Evolutionary conservation across 1,139 yeast genomes (phyloP), one percentile per base, ranked within the genome.

Genomic region (Scheffersomyces cryptocercus): DNA sequence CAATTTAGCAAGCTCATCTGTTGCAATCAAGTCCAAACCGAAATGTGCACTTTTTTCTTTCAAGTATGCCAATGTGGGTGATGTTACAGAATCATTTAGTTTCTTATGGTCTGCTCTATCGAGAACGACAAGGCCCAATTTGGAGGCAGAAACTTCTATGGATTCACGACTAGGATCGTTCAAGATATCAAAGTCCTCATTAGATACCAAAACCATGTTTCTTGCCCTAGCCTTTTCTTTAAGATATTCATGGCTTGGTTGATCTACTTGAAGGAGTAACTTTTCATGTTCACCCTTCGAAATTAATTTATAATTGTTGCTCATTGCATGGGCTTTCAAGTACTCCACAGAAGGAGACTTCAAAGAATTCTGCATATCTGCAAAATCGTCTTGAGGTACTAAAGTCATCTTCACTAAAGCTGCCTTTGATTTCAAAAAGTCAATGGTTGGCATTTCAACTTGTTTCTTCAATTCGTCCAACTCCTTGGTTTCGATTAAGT

Each of bases 1-100:
- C 37, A 45, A 32, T 10, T 35, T 14, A 4, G 28, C 35, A 16
- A 47, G 37, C 5, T 65, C 68, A 1, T 46, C 48, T 15, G 49
- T 45, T 5, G 64, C 46, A 4, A 68, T 52, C 29, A 67, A 38
- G 3, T 28, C 40, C 20, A 47, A 42, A 3, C 54, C 59, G 4
- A 45, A 38, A 4, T 28, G 11, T 10, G 39, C 45, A 1, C 67
- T 56, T 37, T 62, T 65, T 11, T 51, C 49, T 11, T 47, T 39
- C 42, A 70, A 52, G 47, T 60, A 60, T 2, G 60, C 64, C 12
- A 56, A 26, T 3, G 56, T 35, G 5, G 77, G 76, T 2, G 50
- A 29, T 1, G 58, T 61, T 20, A 62, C 26, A 4, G 42, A 40
- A 6, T 50, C 38, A 20, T 46, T 47, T 46, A 59, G 47, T 20